Percentiles rank a stretch among this genome's conserved stretches.
phyloP scores from a whole-genome alignment of 495 filamentous ascomycete species.

The Hypomontagnella monticulosa region DNA sequence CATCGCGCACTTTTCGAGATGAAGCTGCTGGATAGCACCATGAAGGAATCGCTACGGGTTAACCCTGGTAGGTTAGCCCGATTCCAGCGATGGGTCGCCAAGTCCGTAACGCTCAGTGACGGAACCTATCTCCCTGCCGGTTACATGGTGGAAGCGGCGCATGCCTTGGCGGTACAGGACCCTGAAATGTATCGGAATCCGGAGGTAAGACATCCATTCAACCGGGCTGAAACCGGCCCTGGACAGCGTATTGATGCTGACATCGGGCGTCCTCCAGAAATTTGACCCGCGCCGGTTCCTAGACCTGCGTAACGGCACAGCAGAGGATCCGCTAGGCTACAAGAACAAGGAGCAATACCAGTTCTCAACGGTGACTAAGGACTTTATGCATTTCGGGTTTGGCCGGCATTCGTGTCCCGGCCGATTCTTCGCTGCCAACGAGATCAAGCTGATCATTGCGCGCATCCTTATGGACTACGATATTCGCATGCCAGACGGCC shows the following conservation, averaged over 20 bases:
- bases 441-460: slow-evolving; percentile 55
- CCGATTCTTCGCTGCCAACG: slow-evolving; percentile 57
- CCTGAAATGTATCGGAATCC: slow-evolving; percentile 33
- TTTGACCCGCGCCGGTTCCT: slow-evolving; percentile 65
- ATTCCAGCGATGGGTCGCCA: slow-evolving; percentile 52
- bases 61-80: slow-evolving; percentile 39
- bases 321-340: slow-evolving; percentile 45
- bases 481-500: slow-evolving; percentile 43
- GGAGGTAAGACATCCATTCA: slow-evolving; percentile 11
- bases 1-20: slow-evolving; percentile 44
- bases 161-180: slow-evolving; percentile 23
- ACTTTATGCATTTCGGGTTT: slow-evolving; percentile 57
- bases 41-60: slow-evolving; percentile 42
- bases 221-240: too few relatives aligned
- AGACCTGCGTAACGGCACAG: slow-evolving; percentile 46
- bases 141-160: slow-evolving; percentile 45
- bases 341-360: slow-evolving; percentile 49
- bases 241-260: too few relatives aligned
- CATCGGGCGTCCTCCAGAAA: slow-evolving; percentile 6
- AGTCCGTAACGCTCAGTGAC: slow-evolving; percentile 53
- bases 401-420: slow-evolving; percentile 59
- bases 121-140: slow-evolving; percentile 53
- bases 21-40: slow-evolving; percentile 42
- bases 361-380: slow-evolving; percentile 54
- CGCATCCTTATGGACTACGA: slow-evolving; percentile 54